Percentiles rank a stretch among this genome's conserved stretches.
Evolutionary conservation across 2,329 filamentous ascomycete genomes (phyloP).

Genomic region (Penicillium vulpinum): DNA sequence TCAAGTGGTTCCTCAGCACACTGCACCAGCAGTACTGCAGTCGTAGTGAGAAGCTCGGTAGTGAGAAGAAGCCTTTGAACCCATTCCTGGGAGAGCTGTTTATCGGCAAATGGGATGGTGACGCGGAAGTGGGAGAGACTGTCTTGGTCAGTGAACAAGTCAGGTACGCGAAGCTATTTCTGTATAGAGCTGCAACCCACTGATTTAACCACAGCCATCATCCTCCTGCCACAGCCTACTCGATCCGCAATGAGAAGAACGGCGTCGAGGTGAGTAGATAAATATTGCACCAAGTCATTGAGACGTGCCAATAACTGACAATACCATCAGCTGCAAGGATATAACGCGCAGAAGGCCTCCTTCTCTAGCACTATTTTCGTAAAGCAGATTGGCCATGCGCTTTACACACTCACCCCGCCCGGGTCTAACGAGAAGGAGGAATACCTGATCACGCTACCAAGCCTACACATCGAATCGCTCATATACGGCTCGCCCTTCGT

Average conservation of each 20-base stretch:
- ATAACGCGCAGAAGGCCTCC: conserved; percentile 94
- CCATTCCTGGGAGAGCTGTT: conserved; percentile 96
- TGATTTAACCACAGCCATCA: conserved; percentile 64
- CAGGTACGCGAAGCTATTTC: conserved; percentile 47
- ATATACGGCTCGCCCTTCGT: conserved; percentile 75
- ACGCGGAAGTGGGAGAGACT: conserved; percentile 68
- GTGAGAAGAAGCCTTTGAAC: conserved; percentile 97
- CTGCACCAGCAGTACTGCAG: conserved; percentile 81
- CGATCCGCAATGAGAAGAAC: conserved; percentile 81
- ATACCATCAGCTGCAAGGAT: conserved; percentile 61
- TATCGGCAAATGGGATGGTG: conserved; percentile 84
- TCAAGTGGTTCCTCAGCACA: conserved; percentile 94
- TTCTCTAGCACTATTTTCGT: conserved; percentile 93
- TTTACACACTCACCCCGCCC: conserved; percentile 64
- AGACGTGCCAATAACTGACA: not conserved
- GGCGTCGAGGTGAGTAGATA: conserved; percentile 60
- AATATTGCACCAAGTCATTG: not conserved
- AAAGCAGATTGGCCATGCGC: conserved; percentile 88
- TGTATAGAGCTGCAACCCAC: not conserved
- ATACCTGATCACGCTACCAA: conserved; percentile 88
- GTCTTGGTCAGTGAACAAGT: conserved; percentile 92
- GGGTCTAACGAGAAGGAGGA: conserved; percentile 63
- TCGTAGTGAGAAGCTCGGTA: conserved; percentile 76
- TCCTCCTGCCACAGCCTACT: conserved; percentile 91
- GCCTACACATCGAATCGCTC: conserved; percentile 89